Evolutionary conservation across 805 yeast species (phyloP).

Genomic region (Sporopachydermia lactativora): DNA sequence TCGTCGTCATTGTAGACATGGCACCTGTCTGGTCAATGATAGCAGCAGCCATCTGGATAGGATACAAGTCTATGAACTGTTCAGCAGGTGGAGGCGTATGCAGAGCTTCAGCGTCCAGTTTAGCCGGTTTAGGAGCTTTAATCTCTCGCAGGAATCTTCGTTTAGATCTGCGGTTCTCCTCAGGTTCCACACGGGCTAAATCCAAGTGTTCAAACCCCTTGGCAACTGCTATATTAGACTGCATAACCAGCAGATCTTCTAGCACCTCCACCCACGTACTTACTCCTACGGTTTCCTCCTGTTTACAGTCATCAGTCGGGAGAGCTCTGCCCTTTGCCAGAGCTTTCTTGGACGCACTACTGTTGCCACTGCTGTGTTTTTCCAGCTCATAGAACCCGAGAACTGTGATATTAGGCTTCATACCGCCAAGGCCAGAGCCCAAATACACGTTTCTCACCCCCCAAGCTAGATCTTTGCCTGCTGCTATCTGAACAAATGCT

Average conservation of each 20-base stretch:
- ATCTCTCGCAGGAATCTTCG: background rate
- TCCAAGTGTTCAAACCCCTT: conserved; percentile 62
- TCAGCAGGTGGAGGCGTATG: background rate
- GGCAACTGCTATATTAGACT: conserved; percentile 87
- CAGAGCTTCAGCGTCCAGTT: background rate
- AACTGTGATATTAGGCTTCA: conserved; percentile 93
- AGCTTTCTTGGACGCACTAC: conserved; percentile 1
- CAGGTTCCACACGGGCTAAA: conserved; percentile 35
- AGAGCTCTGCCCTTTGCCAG: conserved; percentile 22
- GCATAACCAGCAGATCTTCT: conserved; percentile 80
- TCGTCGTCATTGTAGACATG: conserved; percentile 62
- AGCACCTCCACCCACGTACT: conserved; percentile 85
- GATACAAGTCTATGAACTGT: conserved; percentile 75
- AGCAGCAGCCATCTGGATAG: conserved; percentile 91
- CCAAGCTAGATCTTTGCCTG: conserved; percentile 84
- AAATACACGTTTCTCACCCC: conserved; percentile 85
- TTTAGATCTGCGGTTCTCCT: conserved; percentile 18
- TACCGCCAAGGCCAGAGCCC: conserved; percentile 96
- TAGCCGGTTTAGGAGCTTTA: background rate
- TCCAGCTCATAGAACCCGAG: conserved; percentile 72
- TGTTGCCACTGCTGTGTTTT: conserved; percentile 12
- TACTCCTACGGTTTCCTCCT: conserved; percentile 53
- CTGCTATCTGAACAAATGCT: conserved; percentile 87
- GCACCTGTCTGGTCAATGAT: conserved; percentile 51
- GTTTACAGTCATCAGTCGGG: conserved; percentile 71